phyloP scores from a whole-genome alignment of 2,329 filamentous ascomycete species.

The Raffaelea albimanens region DNA sequence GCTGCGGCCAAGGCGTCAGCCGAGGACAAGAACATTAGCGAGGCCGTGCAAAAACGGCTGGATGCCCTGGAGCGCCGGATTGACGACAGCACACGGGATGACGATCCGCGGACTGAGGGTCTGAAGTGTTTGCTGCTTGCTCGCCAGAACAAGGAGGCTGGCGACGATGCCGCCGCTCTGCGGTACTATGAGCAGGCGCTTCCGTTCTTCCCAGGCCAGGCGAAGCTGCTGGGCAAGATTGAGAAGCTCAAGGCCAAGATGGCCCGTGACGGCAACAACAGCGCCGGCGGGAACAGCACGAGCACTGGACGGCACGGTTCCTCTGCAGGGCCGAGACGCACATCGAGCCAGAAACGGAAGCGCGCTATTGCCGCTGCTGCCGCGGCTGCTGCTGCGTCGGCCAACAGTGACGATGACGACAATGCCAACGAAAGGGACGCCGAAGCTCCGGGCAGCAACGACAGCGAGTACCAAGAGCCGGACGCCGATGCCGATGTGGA shows the following conservation, averaged over 20 bases:
- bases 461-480: slow-evolving; percentile 27
- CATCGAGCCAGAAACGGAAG: slow-evolving; percentile 6
- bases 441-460: not conserved
- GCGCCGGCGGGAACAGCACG: no score
- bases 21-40: slow-evolving; percentile 18
- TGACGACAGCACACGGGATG: slow-evolving; percentile 47
- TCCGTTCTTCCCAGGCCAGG: slow-evolving; percentile 77
- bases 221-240: slow-evolving; percentile 65
- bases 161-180: slow-evolving; percentile 68
- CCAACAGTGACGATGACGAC: slow-evolving; percentile 22
- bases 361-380: not conserved
- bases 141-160: slow-evolving; percentile 77
- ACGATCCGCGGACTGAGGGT: slow-evolving; percentile 71
- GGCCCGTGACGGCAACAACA: slow-evolving; percentile 14
- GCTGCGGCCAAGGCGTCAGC: slow-evolving; percentile 14
- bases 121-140: slow-evolving; percentile 82
- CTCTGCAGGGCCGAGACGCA: not conserved
- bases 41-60: slow-evolving; percentile 70
- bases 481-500: slow-evolving; percentile 31
- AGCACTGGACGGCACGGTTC: not conserved
- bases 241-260: slow-evolving; percentile 49
- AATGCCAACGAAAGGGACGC: slow-evolving; percentile 8
- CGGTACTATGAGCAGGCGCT: slow-evolving; percentile 79
- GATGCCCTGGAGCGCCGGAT: slow-evolving; percentile 83
- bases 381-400: slow-evolving; percentile 16